phyloP scores from a whole-genome alignment of 2,329 filamentous ascomycete species.

The Penicillium thymicola region DNA sequence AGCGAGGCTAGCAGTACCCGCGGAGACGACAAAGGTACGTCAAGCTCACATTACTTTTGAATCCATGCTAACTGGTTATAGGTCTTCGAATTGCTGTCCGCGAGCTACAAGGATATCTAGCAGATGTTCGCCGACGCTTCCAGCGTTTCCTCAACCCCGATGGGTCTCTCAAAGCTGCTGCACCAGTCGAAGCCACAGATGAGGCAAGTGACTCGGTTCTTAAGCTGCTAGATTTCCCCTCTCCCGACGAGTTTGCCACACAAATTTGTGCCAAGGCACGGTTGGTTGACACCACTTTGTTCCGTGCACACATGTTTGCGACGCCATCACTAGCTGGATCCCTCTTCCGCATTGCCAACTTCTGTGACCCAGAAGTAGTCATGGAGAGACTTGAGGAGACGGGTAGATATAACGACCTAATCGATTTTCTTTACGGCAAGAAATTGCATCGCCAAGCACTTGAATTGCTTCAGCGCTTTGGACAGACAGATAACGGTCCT shows the following conservation, averaged over 20 bases:
- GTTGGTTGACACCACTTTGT: slow-evolving; percentile 89
- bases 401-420: slow-evolving; percentile 84
- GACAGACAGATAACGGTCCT: slow-evolving; percentile 52
- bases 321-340: slow-evolving; percentile 80
- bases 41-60: not conserved
- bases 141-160: slow-evolving; percentile 60
- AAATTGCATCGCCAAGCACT: slow-evolving; percentile 85
- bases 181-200: slow-evolving; percentile 34
- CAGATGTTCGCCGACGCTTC: slow-evolving; percentile 69
- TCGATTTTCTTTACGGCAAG: slow-evolving; percentile 98
- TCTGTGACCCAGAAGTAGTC: slow-evolving; percentile 92
- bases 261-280: slow-evolving; percentile 68
- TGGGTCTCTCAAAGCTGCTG: slow-evolving; percentile 45
- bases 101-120: slow-evolving; percentile 82
- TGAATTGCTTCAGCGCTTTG: slow-evolving; percentile 77
- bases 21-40: slow-evolving; percentile 28
- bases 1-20: slow-evolving; percentile 42
- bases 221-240: slow-evolving; percentile 47
- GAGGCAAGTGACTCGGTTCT: slow-evolving; percentile 46
- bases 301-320: slow-evolving; percentile 92
- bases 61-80: slow-evolving; percentile 1
- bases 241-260: slow-evolving; percentile 61
- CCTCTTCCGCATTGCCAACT: slow-evolving; percentile 92
- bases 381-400: slow-evolving; percentile 88
- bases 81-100: slow-evolving; percentile 78